Percentiles rank a stretch among this genome's conserved stretches.
Evolutionary conservation across 139 green algal genomes (phyloP).

Genomic region (Astrephomene gubernaculifera): DNA sequence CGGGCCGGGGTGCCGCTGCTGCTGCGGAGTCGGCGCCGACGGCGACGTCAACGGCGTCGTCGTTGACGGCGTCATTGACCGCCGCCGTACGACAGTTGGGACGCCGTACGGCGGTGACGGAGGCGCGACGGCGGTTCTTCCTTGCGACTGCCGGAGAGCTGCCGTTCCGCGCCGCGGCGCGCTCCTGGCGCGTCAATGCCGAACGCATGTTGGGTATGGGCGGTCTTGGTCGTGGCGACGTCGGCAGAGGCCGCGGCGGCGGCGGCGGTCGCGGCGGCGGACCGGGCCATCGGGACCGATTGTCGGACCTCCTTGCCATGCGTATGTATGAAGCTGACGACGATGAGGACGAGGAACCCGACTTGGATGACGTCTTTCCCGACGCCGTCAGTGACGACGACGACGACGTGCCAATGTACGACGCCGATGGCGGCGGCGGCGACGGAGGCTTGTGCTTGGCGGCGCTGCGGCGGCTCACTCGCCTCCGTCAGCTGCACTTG

Average conservation of each 20-base stretch:
- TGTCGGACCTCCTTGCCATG: too few relatives aligned
- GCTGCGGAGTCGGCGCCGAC: too few relatives aligned
- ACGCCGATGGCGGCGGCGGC: background rate
- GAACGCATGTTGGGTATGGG: too few relatives aligned
- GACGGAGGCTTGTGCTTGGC: background rate
- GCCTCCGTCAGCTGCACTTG: constrained; percentile 19
- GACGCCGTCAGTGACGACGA: background rate
- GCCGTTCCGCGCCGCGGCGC: background rate
- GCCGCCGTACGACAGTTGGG: background rate
- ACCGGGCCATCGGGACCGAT: background rate
- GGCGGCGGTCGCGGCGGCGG: background rate
- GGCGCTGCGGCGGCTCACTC: background rate
- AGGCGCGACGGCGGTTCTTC: too few relatives aligned
- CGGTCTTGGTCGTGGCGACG: background rate
- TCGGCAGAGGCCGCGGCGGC: background rate
- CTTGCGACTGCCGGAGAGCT: background rate
- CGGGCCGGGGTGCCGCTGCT: background rate
- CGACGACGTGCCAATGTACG: too few relatives aligned
- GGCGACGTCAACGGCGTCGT: too few relatives aligned
- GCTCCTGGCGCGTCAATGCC: too few relatives aligned
- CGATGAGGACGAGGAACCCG: too few relatives aligned
- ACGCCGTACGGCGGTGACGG: background rate
- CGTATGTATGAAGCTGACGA: too few relatives aligned
- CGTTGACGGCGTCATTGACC: background rate
- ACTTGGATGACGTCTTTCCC: background rate